Conservation (phyloP, 1,139 yeast genomes). For the Lodderomyces theae region DNA sequence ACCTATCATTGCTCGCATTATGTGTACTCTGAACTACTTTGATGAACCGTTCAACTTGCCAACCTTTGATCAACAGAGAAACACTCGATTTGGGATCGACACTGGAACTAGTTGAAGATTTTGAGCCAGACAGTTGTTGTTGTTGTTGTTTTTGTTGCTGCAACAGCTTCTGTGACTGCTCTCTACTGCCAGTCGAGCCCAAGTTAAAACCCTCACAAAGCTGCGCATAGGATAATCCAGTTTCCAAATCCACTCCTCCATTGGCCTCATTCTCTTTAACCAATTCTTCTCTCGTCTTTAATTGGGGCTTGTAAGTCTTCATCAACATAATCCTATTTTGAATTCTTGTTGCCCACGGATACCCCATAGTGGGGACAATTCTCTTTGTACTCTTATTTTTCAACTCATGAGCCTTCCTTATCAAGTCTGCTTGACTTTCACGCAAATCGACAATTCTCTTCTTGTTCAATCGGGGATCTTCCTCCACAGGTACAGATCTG, state of each 20-base stretch:
- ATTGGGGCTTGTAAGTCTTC: conserved; percentile 32
- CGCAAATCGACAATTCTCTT: conserved; percentile 5
- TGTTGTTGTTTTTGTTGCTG: too few species aligned
- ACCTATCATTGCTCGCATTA: conserved; percentile 11
- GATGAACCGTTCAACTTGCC: conserved; percentile 30
- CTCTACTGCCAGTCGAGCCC: background rate
- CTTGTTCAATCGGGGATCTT: conserved; percentile 6
- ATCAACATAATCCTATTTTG: conserved; percentile 30
- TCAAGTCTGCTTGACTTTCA: conserved; percentile 14
- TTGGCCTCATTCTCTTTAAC: conserved; percentile 2
- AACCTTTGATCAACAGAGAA: conserved; percentile 16
- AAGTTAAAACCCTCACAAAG: conserved; percentile 3
- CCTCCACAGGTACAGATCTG: background rate
- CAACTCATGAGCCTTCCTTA: conserved; percentile 16
- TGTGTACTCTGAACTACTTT: conserved; percentile 23
- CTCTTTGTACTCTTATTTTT: conserved; percentile 20
- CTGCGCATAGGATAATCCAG: conserved; percentile 4
- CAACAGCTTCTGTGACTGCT: background rate
- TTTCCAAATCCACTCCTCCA: conserved; percentile 5
- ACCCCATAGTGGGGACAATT: conserved; percentile 40
- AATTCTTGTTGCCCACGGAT: conserved; percentile 38
- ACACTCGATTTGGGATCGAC: conserved; percentile 1
- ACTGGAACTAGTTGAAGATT: background rate
- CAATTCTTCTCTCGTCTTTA: conserved; percentile 9
- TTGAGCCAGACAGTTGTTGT: background rate